Base-by-base conservation (phyloP, 2,329 filamentous ascomycete genomes). In the Penicillium sclerotiorum region DNA sequence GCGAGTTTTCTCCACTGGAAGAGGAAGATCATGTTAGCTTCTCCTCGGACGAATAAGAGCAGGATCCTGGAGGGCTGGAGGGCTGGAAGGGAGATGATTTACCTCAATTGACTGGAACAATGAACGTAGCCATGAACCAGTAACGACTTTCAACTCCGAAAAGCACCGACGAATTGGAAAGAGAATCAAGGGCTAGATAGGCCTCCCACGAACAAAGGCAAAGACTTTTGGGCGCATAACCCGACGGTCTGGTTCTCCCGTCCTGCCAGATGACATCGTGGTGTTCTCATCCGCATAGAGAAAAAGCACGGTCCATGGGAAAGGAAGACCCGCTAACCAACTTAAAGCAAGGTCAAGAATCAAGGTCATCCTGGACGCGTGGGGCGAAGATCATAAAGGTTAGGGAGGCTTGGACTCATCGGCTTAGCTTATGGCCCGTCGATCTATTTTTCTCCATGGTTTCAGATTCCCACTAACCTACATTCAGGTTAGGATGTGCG, bases 401-500 rank as follows among this genome's bases (percentile, higher is more conserved):
- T 18, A 17, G 20, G 5, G 6, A 45, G 32, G 41, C 27, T 23
- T 45, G 32, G 22, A 21, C 28, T 13, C 12, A 27, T 30, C 13
- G 12, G 21, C 18, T n/a, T n/a, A n/a, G n/a, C n/a, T n/a, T n/a
- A n/a, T n/a, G n/a, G n/a, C 6, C n/a, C 18, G 43, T 38, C 43
- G 43, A 46, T 46, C 43, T 46, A 39, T 45, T 33, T 5, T 39
- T 32, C 27, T 20, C 28, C 15, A 17, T 35, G 43, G 43, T 46
- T 46, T 46, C 43, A 46, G 43, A 46, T 46, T 5, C 17, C 33
- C 43, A 30, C 43, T 46, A 46, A 15, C 7, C 43, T 46, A 12
- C 17, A 46, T 38, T 12, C 9, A 39, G 43, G 9, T 13, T 46
- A 39, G 25, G 25, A 28, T 21, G 20, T 18, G 43, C 35, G 4